phyloP scores from a whole-genome alignment of 345 rosid genomes.

The Alliaria petiolata region DNA sequence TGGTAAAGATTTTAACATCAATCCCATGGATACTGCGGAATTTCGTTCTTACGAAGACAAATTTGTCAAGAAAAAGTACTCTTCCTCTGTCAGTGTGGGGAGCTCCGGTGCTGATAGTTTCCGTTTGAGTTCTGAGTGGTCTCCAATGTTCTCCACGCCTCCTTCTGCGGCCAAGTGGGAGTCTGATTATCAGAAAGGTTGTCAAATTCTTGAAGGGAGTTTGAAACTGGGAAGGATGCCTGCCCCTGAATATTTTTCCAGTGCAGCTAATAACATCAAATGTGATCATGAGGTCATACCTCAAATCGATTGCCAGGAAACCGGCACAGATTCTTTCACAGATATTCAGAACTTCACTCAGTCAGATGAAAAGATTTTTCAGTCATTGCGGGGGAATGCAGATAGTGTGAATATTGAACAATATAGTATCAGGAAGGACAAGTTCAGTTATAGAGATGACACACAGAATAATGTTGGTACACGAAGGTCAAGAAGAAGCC shows the following conservation, averaged over 20 bases:
- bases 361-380: slow-evolving; percentile 17
- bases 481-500: slow-evolving; percentile 57
- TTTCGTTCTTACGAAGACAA: slow-evolving; percentile 31
- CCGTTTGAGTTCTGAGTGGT: slow-evolving; percentile 36
- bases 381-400: slow-evolving; percentile 20
- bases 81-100: slow-evolving; percentile 26
- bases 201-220: slow-evolving; percentile 33
- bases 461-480: slow-evolving; percentile 23
- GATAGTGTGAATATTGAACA: slow-evolving; percentile 15
- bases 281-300: slow-evolving; percentile 21
- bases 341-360: slow-evolving; percentile 20
- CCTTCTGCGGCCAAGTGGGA: slow-evolving; percentile 34
- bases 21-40: slow-evolving; percentile 28
- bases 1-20: slow-evolving; percentile 35
- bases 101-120: slow-evolving; percentile 21
- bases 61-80: slow-evolving; percentile 23
- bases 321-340: slow-evolving; percentile 1
- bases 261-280: slow-evolving; percentile 19
- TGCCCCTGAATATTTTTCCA: slow-evolving; percentile 25
- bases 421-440: slow-evolving; percentile 28
- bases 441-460: slow-evolving; percentile 18
- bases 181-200: slow-evolving; percentile 35
- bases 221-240: slow-evolving; percentile 27
- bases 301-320: slow-evolving; percentile 27
- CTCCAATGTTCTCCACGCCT: slow-evolving; percentile 34